Percentiles rank a stretch among this genome's conserved stretches.
Conservation (phyloP, 495 filamentous ascomycete genomes). For the Immersiella caudata region DNA sequence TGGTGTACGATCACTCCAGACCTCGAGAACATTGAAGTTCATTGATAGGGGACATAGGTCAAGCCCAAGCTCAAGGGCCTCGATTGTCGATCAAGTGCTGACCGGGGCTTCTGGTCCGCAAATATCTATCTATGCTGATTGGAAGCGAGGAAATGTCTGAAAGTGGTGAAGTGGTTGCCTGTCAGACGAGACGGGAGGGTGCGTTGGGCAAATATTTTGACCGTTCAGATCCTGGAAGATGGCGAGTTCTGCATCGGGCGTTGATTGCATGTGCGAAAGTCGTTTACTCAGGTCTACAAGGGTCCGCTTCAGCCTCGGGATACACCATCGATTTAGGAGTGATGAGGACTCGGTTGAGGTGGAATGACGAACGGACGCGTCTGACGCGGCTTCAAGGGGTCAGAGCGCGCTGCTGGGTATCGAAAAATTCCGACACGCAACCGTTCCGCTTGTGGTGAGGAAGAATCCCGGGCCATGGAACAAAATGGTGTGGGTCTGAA, state of each 20-base stretch:
- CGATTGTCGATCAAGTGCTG: too few relatives aligned
- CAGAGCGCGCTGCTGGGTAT: not conserved
- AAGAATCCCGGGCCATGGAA: not conserved
- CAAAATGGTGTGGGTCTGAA: slow-evolving; percentile 2
- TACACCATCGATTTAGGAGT: not conserved
- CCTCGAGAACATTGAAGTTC: too few relatives aligned
- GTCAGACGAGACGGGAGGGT: not conserved
- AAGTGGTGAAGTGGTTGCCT: too few relatives aligned
- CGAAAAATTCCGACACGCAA: slow-evolving; percentile 3
- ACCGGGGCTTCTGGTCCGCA: too few relatives aligned
- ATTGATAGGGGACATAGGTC: too few relatives aligned
- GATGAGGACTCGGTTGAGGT: not conserved
- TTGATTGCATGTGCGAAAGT: not conserved
- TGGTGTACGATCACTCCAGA: too few relatives aligned
- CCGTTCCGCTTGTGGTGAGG: not conserved
- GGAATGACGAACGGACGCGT: not conserved
- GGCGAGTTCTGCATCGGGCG: not conserved
- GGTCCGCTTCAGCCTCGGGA: not conserved
- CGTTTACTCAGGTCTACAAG: not conserved
- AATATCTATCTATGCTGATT: too few relatives aligned
- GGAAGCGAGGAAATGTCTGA: too few relatives aligned
- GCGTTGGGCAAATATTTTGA: not conserved
- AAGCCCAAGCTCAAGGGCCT: too few relatives aligned
- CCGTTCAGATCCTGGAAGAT: not conserved
- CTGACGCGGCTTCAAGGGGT: not conserved